Conservation (phyloP, 2,329 filamentous ascomycete genomes). For the Exophiala phaeomuriformis region DNA sequence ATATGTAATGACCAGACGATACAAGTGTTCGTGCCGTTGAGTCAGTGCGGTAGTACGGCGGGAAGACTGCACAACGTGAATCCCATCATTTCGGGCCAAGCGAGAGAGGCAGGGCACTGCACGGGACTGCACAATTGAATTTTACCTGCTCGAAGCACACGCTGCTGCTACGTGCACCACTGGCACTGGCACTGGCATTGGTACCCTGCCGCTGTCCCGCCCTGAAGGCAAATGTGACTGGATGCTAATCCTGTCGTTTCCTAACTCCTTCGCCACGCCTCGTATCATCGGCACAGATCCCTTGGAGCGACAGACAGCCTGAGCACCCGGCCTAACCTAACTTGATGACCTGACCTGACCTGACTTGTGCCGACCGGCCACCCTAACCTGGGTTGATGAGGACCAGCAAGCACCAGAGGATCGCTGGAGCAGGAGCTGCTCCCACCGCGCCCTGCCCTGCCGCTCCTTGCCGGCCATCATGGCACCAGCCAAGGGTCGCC, state of each 20-base stretch:
- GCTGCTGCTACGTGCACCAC: too few relatives aligned
- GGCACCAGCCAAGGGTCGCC: not conserved
- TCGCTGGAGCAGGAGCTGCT: not conserved
- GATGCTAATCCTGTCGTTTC: slow-evolving; percentile 18
- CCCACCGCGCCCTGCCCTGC: not conserved
- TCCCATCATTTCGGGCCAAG: not conserved
- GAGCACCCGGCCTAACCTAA: too few relatives aligned
- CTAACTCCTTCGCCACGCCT: not conserved
- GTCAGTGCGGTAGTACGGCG: not conserved
- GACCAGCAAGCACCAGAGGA: not conserved
- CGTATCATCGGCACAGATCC: not conserved
- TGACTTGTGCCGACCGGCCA: too few relatives aligned
- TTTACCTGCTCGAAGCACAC: not conserved
- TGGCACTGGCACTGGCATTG: not conserved
- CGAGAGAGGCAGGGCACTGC: not conserved
- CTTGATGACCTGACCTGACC: too few relatives aligned
- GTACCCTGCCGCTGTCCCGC: slow-evolving; percentile 9
- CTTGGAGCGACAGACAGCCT: not conserved
- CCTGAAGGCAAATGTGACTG: slow-evolving; percentile 2
- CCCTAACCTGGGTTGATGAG: too few relatives aligned
- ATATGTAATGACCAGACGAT: not conserved
- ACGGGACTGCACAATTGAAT: not conserved
- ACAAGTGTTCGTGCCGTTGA: not conserved
- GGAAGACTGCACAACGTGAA: not conserved
- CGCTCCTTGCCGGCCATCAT: not conserved